Conservation (phyloP, 345 rosid genomes). For the Arabidopsis suecica region DNA sequence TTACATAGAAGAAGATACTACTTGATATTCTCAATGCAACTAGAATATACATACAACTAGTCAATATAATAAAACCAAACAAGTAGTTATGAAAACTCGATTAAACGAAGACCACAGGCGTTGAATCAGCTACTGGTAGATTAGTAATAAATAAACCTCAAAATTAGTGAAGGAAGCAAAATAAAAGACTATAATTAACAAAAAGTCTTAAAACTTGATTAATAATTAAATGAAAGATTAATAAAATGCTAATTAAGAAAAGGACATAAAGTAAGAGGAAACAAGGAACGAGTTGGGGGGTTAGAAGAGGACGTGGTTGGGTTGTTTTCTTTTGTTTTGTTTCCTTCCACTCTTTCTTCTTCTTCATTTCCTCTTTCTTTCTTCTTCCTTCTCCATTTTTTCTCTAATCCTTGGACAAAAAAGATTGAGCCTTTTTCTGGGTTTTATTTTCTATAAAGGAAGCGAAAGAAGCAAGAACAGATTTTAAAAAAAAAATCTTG, state of each 20-base stretch:
- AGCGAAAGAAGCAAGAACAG: background rate
- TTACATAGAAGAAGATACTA: conserved; percentile 11
- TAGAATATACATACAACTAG: conserved; percentile 18
- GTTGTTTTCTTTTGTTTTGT: conserved; percentile 35
- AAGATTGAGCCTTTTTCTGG: background rate
- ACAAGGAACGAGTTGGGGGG: conserved; percentile 36
- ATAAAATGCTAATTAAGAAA: conserved; percentile 38
- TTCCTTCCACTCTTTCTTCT: conserved; percentile 45
- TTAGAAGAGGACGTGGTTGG: conserved; percentile 47
- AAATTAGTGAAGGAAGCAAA: conserved; percentile 14
- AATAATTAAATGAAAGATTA: conserved; percentile 18
- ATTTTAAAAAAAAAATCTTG: background rate
- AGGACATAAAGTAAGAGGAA: conserved; percentile 34
- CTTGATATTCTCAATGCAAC: conserved; percentile 18
- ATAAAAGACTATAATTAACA: conserved; percentile 38
- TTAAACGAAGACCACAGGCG: conserved; percentile 36
- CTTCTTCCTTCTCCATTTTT: conserved; percentile 25
- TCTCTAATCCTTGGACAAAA: conserved; percentile 25
- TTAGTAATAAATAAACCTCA: conserved; percentile 31
- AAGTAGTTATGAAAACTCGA: conserved; percentile 13
- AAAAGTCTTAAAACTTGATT: conserved; percentile 40
- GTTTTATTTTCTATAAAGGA: conserved; percentile 14
- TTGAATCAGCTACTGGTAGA: conserved; percentile 35
- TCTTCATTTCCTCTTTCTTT: conserved; percentile 36
- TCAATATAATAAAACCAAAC: conserved; percentile 22